phyloP scores from a whole-genome alignment of 2,329 filamentous ascomycete species.

The Neonectria coccinea region DNA sequence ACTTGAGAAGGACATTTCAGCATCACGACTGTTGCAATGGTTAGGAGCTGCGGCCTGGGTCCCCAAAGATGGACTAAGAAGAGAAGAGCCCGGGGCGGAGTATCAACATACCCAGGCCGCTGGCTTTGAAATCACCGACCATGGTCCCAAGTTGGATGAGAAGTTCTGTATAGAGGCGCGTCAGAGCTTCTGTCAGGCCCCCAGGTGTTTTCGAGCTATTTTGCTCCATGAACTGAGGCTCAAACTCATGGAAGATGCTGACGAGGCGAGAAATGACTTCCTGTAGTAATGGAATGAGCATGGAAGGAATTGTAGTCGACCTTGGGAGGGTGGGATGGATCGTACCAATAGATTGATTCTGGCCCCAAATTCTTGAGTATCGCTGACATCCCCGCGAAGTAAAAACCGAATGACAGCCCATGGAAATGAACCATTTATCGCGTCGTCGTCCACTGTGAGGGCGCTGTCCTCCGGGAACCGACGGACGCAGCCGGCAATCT shows the following conservation, averaged over 20 bases:
- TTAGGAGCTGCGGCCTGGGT: too few species aligned
- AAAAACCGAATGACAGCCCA: conserved; percentile 7
- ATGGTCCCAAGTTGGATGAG: conserved; percentile 2
- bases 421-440: background rate
- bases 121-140: background rate
- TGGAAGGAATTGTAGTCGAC: too few species aligned
- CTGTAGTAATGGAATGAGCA: background rate
- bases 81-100: too few species aligned
- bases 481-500: background rate
- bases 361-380: background rate
- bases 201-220: background rate
- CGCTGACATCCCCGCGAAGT: background rate
- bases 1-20: background rate
- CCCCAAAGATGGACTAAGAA: too few species aligned
- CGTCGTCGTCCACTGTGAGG: background rate
- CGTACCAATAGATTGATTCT: conserved; percentile 6
- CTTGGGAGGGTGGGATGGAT: too few species aligned
- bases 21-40: background rate
- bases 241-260: background rate
- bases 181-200: background rate
- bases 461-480: background rate
- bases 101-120: background rate
- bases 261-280: conserved; percentile 10
- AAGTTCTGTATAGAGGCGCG: background rate
- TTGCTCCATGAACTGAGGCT: background rate